These are phyloP conservation scores for Melanomma pulvis-pyrius DNA, from an alignment of 495 filamentous ascomycete species.

Conservation along the genomic window DNA sequence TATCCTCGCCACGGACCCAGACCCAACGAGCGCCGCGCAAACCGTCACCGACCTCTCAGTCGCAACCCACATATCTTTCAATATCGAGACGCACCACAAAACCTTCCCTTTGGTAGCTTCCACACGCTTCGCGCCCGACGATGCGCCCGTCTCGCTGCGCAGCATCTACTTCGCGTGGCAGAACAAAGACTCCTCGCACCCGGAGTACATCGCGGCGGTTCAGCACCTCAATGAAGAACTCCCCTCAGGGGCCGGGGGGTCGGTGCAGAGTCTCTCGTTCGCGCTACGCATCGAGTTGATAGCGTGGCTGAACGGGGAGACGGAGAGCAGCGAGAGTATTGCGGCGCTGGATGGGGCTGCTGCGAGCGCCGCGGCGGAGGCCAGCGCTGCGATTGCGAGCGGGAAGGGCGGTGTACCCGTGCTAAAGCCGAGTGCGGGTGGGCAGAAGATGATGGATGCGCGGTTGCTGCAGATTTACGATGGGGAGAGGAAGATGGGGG, in stretches of 20 bases:
- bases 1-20: slow-evolving; percentile 68
- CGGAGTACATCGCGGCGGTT: slow-evolving; percentile 84
- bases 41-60: slow-evolving; percentile 62
- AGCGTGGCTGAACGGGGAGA: slow-evolving; percentile 86
- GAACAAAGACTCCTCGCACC: slow-evolving; percentile 83
- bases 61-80: slow-evolving; percentile 83
- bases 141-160: slow-evolving; percentile 80
- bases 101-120: slow-evolving; percentile 72
- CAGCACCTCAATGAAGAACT: slow-evolving; percentile 81
- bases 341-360: slow-evolving; percentile 71
- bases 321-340: slow-evolving; percentile 90
- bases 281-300: slow-evolving; percentile 87
- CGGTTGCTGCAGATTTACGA: slow-evolving; percentile 85
- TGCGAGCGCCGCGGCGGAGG: slow-evolving; percentile 51
- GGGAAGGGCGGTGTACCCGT: slow-evolving; percentile 49
- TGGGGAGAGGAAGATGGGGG: slow-evolving; percentile 85
- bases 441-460: slow-evolving; percentile 70
- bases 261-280: slow-evolving; percentile 82
- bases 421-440: slow-evolving; percentile 47
- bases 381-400: slow-evolving; percentile 53
- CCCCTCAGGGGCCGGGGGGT: slow-evolving; percentile 56
- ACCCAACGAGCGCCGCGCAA: slow-evolving; percentile 54
- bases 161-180: slow-evolving; percentile 94
- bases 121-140: slow-evolving; percentile 80
- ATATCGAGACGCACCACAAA: slow-evolving; percentile 58